Conservation (phyloP, 1,284 basidiomycete species). For the Rhodotorula sp. region DNA sequence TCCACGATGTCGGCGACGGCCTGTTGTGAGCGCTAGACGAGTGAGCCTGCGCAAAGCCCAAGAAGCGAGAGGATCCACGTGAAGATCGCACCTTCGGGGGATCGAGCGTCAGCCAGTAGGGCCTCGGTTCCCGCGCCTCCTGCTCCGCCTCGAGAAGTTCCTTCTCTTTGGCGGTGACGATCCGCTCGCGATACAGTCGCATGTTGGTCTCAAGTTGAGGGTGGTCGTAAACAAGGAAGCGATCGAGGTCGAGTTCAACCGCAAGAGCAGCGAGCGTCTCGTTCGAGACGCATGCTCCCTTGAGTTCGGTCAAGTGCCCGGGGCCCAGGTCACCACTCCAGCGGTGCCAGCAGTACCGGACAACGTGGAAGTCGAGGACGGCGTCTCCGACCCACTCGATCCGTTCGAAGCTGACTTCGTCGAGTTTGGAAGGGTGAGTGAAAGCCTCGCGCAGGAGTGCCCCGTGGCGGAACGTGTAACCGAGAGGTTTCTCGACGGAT, state of each 20-base stretch:
- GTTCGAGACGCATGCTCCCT: conserved; percentile 51
- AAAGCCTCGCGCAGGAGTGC: conserved; percentile 67
- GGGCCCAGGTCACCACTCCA: conserved; percentile 61
- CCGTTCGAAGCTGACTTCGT: conserved; percentile 61
- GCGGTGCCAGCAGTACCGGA: conserved; percentile 64
- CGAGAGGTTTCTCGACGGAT: conserved; percentile 60
- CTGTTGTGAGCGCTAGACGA: conserved; percentile 54
- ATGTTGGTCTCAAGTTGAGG: conserved; percentile 57
- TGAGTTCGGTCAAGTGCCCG: conserved; percentile 69
- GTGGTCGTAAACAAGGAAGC: conserved; percentile 62
- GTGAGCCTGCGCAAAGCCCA: conserved; percentile 48
- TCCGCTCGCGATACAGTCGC: conserved; percentile 56
- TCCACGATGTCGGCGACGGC: conserved; percentile 50
- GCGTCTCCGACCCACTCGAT: conserved; percentile 72
- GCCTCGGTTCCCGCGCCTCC: conserved; percentile 59
- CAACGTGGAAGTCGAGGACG: conserved; percentile 56
- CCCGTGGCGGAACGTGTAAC: conserved; percentile 60
- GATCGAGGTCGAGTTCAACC: conserved; percentile 56
- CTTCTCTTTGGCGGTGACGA: conserved; percentile 55
- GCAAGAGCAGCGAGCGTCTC: conserved; percentile 8
- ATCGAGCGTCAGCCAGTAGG: conserved; percentile 71
- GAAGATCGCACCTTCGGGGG: conserved; percentile 71
- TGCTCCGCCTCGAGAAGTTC: conserved; percentile 56
- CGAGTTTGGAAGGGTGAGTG: conserved; percentile 63
- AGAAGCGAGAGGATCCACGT: conserved; percentile 59